Percentiles rank a stretch among this genome's conserved stretches.
These are phyloP conservation scores for Hypoxylon sp. DNA, from an alignment of 2,329 filamentous ascomycete species.

Conservation along the genomic window DNA sequence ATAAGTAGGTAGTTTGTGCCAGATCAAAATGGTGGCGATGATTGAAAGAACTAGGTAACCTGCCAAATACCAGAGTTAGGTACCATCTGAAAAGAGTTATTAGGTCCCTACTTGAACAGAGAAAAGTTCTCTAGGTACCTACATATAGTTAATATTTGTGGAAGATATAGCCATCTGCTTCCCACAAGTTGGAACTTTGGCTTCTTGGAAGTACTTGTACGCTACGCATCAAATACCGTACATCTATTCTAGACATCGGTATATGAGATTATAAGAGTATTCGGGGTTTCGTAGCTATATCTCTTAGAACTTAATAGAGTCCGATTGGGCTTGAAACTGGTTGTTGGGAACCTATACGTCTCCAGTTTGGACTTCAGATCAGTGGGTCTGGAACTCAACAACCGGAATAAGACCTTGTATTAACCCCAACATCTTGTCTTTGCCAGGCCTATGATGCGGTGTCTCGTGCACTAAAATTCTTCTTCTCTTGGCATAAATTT, in stretches of 20 bases:
- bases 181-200: too few species aligned
- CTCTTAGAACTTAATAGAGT: not conserved
- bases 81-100: too few species aligned
- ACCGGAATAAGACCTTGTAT: not conserved
- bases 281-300: not conserved
- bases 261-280: not conserved
- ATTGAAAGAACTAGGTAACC: too few species aligned
- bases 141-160: too few species aligned
- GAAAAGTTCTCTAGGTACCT: too few species aligned
- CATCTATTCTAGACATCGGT: too few species aligned
- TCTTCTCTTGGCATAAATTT: not conserved
- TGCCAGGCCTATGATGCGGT: not conserved
- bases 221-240: not conserved
- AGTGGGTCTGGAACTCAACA: conserved; percentile 2
- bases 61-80: too few species aligned
- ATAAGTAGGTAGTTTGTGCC: too few species aligned
- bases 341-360: not conserved
- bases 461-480: not conserved
- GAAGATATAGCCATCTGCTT: too few species aligned
- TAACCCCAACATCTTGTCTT: not conserved
- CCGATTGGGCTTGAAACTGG: not conserved
- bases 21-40: too few species aligned
- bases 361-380: not conserved
- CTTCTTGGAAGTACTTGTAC: not conserved
- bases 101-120: too few species aligned